Percentiles rank a stretch among this genome's conserved stretches.
Conservation (phyloP, 805 yeast genomes). For the Candida berthetii region DNA sequence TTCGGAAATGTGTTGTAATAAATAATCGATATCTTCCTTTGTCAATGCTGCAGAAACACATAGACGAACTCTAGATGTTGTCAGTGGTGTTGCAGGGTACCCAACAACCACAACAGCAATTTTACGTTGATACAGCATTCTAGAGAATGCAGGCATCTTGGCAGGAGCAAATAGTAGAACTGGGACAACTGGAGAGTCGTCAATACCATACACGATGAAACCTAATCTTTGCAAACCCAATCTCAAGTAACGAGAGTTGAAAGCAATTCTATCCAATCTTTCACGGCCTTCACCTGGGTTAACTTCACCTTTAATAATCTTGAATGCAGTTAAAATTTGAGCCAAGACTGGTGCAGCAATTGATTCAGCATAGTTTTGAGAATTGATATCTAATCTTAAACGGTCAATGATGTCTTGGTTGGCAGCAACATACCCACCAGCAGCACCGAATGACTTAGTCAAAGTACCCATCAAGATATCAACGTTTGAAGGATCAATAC, state of each 20-base stretch:
- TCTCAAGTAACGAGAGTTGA: slow-evolving; percentile 90
- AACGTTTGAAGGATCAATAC: slow-evolving; percentile 64
- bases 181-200: slow-evolving; percentile 96
- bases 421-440: slow-evolving; percentile 96
- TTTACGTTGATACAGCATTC: slow-evolving; percentile 70
- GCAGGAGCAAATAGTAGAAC: slow-evolving; percentile 82
- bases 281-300: slow-evolving; percentile 92
- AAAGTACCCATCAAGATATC: slow-evolving; percentile 97
- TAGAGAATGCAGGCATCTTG: slow-evolving; percentile 88
- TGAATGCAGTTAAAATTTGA: slow-evolving; percentile 78
- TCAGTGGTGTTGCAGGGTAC: slow-evolving; percentile 94
- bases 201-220: slow-evolving; percentile 89
- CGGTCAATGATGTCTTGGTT: slow-evolving; percentile 62
- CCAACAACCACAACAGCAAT: slow-evolving; percentile 96
- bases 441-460: slow-evolving; percentile 97
- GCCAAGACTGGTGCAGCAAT: slow-evolving; percentile 88
- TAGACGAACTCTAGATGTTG: slow-evolving; percentile 84
- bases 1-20: slow-evolving; percentile 63
- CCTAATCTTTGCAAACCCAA: slow-evolving; percentile 89
- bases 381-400: slow-evolving; percentile 65
- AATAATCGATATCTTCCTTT: slow-evolving; percentile 85
- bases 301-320: slow-evolving; percentile 72
- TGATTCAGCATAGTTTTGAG: slow-evolving; percentile 75
- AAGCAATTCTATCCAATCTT: slow-evolving; percentile 88
- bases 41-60: slow-evolving; percentile 91